Evolutionary conservation across 2,329 filamentous ascomycete species (phyloP), one percentile per base, ranked within the genome.

Genomic region (Fusarium beomiforme): DNA sequence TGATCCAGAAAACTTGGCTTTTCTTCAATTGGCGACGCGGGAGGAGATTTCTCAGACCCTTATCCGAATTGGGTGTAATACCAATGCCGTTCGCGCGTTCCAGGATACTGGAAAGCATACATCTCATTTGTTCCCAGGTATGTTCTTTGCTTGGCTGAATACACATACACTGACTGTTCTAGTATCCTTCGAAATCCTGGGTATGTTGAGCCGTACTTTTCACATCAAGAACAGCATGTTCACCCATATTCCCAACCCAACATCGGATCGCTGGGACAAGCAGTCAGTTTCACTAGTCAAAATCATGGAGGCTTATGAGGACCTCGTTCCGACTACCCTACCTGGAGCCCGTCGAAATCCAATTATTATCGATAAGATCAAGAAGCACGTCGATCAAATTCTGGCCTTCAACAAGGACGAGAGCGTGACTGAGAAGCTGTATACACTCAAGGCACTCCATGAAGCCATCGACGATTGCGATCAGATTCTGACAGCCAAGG

Each of bases 161-260:
- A n/a, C 6, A 8, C 17, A 14, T 23, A 8, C 16, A 9, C 69
- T 77, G 53, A 78, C 64, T 5, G 16, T 8, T 21, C 12, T 47
- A 88, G 87, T 90, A 1, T 83, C 86, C 0, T 89, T 89, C 54
- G 88, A 90, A 72, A 81, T 90, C 1, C 75, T 88, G 5, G 88
- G 87, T n/a, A 89, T 90, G 87, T 77, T 89, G 2, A 83, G 83
- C 46, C 81, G 82, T 29, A 83, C 82, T 0, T 79, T 88, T 24
- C 85, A 88, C 56, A 84, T 88, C 24, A 79, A 80, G 9, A 78
- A 84, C 47, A 87, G 81, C 51, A 82, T 80, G 61, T 89, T 86
- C 67, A 86, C 86, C 3, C 84, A 85, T 76, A 80, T 90, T 3
- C 88, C 88, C 0, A 90, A 90, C 66, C 88, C 88, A 0, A 89